These are phyloP conservation scores for Choiromyces venosus DNA, from an alignment of 495 filamentous ascomycete genomes.

Conservation along the genomic window DNA sequence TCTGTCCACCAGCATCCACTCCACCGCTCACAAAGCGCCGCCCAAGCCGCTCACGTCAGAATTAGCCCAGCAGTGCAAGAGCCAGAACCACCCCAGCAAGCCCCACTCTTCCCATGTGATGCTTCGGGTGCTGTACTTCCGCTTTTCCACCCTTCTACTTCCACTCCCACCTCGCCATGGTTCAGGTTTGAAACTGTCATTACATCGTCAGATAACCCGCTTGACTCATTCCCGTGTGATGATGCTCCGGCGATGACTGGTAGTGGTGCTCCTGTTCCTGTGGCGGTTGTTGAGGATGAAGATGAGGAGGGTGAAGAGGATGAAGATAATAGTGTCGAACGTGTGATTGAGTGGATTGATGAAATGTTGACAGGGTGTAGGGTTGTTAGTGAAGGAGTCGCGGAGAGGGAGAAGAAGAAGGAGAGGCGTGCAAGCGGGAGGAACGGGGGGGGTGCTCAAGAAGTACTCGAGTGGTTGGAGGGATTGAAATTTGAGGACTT, in stretches of 20 bases:
- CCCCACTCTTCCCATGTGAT: not conserved
- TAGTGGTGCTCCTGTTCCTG: not conserved
- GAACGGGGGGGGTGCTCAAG: not conserved
- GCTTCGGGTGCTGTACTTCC: not conserved
- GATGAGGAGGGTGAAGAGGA: not conserved
- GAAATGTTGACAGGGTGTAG: not conserved
- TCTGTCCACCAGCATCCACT: not conserved
- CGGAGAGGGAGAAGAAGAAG: not conserved
- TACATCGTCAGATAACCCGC: not conserved
- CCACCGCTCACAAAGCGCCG: not conserved
- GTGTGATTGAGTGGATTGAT: not conserved
- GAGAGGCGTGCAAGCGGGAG: too few species aligned
- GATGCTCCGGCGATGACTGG: not conserved
- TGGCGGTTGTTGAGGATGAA: not conserved
- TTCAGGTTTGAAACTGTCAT: not conserved
- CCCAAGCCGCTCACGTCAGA: not conserved
- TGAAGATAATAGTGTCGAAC: not conserved
- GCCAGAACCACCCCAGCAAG: not conserved
- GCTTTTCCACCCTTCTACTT: not conserved
- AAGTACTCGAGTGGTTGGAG: not conserved
- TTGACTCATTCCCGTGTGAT: not conserved
- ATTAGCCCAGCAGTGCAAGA: not conserved
- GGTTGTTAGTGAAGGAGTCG: not conserved
- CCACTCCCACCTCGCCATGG: not conserved
- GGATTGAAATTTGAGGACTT: not conserved